These are phyloP conservation scores for Penicillium paxilli DNA, from an alignment of 495 filamentous ascomycete species.

Conservation along the genomic window DNA sequence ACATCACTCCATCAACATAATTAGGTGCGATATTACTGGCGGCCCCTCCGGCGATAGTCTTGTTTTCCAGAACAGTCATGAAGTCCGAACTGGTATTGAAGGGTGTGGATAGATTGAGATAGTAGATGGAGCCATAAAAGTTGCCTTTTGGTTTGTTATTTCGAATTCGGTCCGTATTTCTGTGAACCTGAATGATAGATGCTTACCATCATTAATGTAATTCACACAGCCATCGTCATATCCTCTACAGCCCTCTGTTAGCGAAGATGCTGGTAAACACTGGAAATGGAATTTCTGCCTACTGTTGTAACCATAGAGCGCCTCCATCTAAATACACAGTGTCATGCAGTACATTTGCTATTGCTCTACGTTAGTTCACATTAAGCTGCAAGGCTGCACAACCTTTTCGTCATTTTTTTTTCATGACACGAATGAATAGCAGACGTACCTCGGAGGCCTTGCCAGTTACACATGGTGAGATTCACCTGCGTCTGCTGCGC, in stretches of 20 bases:
- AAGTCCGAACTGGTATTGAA: slow-evolving; percentile 38
- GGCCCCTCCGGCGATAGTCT: slow-evolving; percentile 43
- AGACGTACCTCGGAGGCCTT: slow-evolving; percentile 45
- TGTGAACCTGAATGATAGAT: not conserved
- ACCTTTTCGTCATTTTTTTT: no score
- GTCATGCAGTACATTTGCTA: slow-evolving; percentile 63
- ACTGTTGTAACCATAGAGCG: slow-evolving; percentile 46
- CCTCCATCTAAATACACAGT: slow-evolving; percentile 72
- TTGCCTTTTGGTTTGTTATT: no score
- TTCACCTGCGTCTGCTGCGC: slow-evolving; percentile 38
- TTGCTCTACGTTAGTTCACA: no score
- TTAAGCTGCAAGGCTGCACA: no score
- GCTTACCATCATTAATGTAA: slow-evolving; percentile 12
- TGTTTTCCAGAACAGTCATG: slow-evolving; percentile 7
- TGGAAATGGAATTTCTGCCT: slow-evolving; percentile 4
- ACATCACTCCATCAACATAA: slow-evolving; percentile 63
- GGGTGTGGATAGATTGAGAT: slow-evolving; percentile 51
- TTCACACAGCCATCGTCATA: slow-evolving; percentile 21
- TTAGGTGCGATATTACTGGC: slow-evolving; percentile 59
- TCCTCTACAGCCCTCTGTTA: slow-evolving; percentile 13
- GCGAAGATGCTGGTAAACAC: no score
- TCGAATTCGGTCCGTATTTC: no score
- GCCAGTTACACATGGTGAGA: slow-evolving; percentile 60
- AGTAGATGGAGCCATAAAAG: slow-evolving; percentile 47
- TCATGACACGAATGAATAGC: not conserved